phyloP scores from a whole-genome alignment of 805 yeast species.

The Hagleromyces aurorensis region DNA sequence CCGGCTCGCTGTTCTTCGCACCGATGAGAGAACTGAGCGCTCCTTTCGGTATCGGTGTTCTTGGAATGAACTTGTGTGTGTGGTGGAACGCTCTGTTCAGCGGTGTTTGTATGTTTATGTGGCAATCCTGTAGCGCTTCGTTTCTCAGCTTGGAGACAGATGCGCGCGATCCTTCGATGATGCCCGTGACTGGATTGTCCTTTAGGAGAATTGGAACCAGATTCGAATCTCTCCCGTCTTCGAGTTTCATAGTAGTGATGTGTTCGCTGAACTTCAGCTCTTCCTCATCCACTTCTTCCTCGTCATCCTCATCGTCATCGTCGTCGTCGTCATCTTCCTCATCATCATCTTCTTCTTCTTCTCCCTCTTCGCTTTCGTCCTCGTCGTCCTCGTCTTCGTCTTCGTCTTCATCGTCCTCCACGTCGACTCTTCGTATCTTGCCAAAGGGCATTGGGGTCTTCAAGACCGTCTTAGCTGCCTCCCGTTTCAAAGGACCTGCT shows the following conservation, averaged over 20 bases:
- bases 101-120: constrained; percentile 7
- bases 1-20: not conserved
- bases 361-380: constrained; percentile 4
- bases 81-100: constrained; percentile 3
- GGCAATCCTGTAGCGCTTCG: constrained; percentile 3
- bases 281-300: constrained; percentile 1
- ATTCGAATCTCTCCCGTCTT: constrained; percentile 6
- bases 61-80: constrained; percentile 8
- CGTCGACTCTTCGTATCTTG: not conserved
- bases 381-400: constrained; percentile 9
- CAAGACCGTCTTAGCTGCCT: too few species aligned
- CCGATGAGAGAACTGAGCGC: not conserved
- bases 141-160: constrained; percentile 4
- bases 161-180: constrained; percentile 3
- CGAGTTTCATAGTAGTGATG: constrained; percentile 9
- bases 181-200: constrained; percentile 1
- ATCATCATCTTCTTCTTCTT: constrained; percentile 7
- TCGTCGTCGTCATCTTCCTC: constrained; percentile 4
- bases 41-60: constrained; percentile 17
- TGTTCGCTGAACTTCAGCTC: constrained; percentile 2
- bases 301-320: constrained; percentile 3
- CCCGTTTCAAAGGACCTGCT: too few species aligned
- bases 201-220: constrained; percentile 11
- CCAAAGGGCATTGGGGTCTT: constrained; percentile 9
- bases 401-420: constrained; percentile 4